Evolutionary conservation across 2,329 filamentous ascomycete genomes (phyloP).

Genomic region (Penicillium sp.): DNA sequence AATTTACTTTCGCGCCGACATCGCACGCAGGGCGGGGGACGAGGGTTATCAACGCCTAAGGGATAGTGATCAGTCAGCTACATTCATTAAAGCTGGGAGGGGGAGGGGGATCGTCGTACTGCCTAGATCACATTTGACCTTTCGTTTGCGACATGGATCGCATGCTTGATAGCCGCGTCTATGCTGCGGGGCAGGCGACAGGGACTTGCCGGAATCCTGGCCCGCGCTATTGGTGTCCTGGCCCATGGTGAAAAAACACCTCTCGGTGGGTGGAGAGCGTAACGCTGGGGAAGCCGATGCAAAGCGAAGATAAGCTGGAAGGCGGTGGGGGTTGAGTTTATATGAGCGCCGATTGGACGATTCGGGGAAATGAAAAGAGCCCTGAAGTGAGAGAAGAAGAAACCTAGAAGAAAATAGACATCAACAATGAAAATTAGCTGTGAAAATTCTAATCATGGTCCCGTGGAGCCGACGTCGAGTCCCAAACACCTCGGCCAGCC

Average conservation of each 20-base stretch:
- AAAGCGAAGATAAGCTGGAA: slow-evolving; percentile 38
- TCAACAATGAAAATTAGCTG: neutral
- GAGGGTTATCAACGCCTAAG: slow-evolving; percentile 75
- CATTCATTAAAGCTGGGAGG: slow-evolving; percentile 13
- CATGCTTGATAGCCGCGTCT: slow-evolving; percentile 49
- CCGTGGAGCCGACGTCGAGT: slow-evolving; percentile 1
- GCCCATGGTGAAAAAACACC: slow-evolving; percentile 18
- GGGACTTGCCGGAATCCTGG: slow-evolving; percentile 26
- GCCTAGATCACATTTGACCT: slow-evolving; percentile 48
- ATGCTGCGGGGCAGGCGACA: slow-evolving; percentile 37
- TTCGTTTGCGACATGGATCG: slow-evolving; percentile 47
- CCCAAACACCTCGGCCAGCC: slow-evolving; percentile 5
- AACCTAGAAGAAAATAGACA: neutral
- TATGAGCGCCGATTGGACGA: slow-evolving; percentile 17
- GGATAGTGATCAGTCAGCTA: slow-evolving; percentile 16
- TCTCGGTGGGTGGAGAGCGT: slow-evolving; percentile 16
- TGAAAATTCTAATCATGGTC: neutral
- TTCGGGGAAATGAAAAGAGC: slow-evolving; percentile 1
- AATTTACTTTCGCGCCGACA: slow-evolving; percentile 94
- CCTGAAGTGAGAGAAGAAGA: neutral
- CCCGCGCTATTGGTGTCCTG: slow-evolving; percentile 19
- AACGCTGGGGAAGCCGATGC: slow-evolving; percentile 34
- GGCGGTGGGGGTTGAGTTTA: slow-evolving; percentile 31
- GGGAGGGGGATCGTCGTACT: slow-evolving; percentile 32
- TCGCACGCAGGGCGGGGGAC: slow-evolving; percentile 87